A percentile compares a stretch with the other conserved stretches of the same genome.
phyloP scores from a whole-genome alignment of 2,329 filamentous ascomycete genomes.

The Penicillium sp. region DNA sequence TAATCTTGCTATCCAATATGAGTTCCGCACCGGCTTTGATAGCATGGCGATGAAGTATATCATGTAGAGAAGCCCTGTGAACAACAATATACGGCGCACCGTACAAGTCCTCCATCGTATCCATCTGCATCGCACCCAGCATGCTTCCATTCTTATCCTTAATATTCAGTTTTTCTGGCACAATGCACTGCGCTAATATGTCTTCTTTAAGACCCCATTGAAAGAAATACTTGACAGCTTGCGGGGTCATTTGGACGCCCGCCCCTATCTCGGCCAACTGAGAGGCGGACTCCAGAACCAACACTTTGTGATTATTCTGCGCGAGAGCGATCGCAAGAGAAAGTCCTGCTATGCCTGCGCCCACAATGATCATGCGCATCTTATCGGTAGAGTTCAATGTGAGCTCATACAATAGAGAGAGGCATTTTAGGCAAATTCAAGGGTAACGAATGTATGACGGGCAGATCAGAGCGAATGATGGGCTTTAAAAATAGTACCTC shows the following conservation, averaged over 20 bases:
- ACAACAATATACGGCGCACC: constrained; percentile 3
- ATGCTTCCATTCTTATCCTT: background rate
- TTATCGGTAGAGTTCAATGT: background rate
- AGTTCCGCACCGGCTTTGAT: background rate
- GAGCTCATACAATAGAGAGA: background rate
- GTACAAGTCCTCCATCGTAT: background rate
- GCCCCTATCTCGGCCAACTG: constrained; percentile 1
- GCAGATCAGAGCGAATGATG: background rate
- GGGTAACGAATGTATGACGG: background rate
- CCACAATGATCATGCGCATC: constrained; percentile 1
- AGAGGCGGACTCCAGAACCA: background rate
- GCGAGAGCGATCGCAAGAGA: constrained; percentile 1
- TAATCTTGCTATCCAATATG: background rate
- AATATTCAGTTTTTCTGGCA: background rate
- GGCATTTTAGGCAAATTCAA: background rate
- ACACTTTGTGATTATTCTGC: background rate
- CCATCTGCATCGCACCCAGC: background rate
- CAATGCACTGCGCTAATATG: background rate
- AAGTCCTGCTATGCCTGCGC: constrained; percentile 1
- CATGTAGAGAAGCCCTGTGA: background rate
- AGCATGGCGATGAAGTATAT: constrained; percentile 1
- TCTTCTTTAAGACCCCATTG: constrained; percentile 4
- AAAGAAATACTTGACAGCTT: constrained; percentile 2
- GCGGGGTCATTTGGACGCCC: constrained; percentile 3
- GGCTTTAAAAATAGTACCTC: background rate